Evolutionary conservation across 2,329 filamentous ascomycete species (phyloP).

Genomic region (Colletotrichum chrysophilum): DNA sequence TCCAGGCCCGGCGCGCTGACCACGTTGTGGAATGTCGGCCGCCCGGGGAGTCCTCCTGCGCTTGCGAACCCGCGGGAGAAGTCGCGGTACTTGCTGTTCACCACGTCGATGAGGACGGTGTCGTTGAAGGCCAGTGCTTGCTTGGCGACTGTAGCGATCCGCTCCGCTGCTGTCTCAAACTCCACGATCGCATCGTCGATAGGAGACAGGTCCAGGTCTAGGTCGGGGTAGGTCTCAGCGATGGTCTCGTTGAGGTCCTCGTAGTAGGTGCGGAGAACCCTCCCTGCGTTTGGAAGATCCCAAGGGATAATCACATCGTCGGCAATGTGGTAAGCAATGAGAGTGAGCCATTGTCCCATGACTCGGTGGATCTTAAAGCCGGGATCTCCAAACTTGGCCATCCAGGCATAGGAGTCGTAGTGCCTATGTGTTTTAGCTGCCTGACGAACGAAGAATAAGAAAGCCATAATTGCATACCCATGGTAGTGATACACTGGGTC

Average conservation of each 20-base stretch:
- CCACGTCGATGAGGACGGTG: not conserved
- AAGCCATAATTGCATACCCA: not conserved
- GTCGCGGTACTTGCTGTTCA: conserved; percentile 14
- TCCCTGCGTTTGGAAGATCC: conserved; percentile 11
- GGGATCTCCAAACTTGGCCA: conserved; percentile 54
- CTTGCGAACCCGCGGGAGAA: conserved; percentile 16
- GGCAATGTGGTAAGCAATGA: conserved; percentile 15
- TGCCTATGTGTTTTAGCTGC: not conserved
- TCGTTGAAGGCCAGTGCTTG: conserved; percentile 6
- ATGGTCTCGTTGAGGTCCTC: conserved; percentile 9
- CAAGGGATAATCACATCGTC: conserved; percentile 12
- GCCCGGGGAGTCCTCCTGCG: conserved; percentile 1
- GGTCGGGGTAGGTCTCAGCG: not conserved
- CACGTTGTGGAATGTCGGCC: conserved; percentile 11
- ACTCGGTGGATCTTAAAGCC: conserved; percentile 53
- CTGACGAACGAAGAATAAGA: accelerated
- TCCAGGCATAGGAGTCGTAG: conserved; percentile 48
- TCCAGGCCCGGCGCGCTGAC: conserved; percentile 4
- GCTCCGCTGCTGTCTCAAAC: conserved; percentile 1
- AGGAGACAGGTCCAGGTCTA: not conserved
- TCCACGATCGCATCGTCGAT: not conserved
- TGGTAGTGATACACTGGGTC: conserved; percentile 14
- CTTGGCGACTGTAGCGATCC: conserved; percentile 2
- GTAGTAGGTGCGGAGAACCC: conserved; percentile 9
- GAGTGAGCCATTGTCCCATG: conserved; percentile 43